Conservation (phyloP, 192 early-diverging fungal genomes). For the Kappamyces sp. region DNA sequence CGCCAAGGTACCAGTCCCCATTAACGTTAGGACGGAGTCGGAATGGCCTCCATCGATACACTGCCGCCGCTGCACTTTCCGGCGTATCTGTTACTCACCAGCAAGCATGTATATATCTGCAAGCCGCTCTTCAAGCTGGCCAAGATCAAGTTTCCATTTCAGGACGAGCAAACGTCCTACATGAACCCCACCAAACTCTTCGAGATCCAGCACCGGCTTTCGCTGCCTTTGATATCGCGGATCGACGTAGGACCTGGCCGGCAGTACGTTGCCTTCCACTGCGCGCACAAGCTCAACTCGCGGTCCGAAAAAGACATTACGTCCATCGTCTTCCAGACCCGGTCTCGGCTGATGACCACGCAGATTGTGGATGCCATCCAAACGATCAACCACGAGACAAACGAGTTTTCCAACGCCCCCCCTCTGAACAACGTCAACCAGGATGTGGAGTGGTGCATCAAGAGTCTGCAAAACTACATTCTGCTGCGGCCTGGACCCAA, state of each 20-base stretch:
- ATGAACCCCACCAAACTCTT: slow-evolving; percentile 25
- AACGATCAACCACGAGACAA: slow-evolving; percentile 19
- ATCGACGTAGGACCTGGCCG: slow-evolving; percentile 47
- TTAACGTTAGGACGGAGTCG: slow-evolving; percentile 2
- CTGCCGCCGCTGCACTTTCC: slow-evolving; percentile 17
- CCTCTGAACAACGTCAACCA: slow-evolving; percentile 25
- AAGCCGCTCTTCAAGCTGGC: slow-evolving; percentile 36
- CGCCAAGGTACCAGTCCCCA: not conserved
- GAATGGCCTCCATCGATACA: not conserved
- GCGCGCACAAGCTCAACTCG: too few relatives aligned
- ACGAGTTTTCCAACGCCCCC: not conserved
- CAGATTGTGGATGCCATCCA: slow-evolving; percentile 26
- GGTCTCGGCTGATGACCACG: slow-evolving; percentile 28
- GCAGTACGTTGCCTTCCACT: slow-evolving; percentile 42
- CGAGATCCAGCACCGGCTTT: slow-evolving; percentile 25
- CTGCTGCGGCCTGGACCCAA: slow-evolving; percentile 24
- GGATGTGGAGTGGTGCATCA: slow-evolving; percentile 33
- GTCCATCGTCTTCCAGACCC: slow-evolving; percentile 31
- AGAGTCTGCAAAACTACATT: slow-evolving; percentile 22
- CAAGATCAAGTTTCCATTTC: not conserved
- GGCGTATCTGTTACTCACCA: slow-evolving; percentile 38
- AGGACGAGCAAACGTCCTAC: slow-evolving; percentile 16
- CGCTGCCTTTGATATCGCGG: slow-evolving; percentile 25
- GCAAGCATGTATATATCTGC: slow-evolving; percentile 35
- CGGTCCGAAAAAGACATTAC: not conserved